These are phyloP conservation scores for Pseudocercospora fuligena DNA, from an alignment of 2,329 filamentous ascomycete species.

Conservation along the genomic window DNA sequence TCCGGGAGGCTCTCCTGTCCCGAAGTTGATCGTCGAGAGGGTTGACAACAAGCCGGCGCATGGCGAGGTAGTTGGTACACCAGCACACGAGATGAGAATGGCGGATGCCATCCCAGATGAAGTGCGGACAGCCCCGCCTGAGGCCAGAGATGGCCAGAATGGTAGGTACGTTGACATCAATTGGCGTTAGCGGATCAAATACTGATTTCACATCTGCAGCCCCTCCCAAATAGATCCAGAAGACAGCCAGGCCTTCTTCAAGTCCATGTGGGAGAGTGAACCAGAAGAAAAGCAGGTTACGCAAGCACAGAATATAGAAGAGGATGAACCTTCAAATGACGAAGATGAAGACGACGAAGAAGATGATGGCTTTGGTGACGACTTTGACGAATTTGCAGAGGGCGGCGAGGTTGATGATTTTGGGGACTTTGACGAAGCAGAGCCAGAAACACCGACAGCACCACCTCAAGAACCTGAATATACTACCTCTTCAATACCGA, in stretches of 20 bases:
- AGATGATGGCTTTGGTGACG: conserved; percentile 72
- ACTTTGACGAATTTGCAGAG: conserved; percentile 69
- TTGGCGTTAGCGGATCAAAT: not conserved
- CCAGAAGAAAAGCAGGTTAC: conserved; percentile 25
- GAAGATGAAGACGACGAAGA: conserved; percentile 66
- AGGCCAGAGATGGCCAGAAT: conserved; percentile 56
- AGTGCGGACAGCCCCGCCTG: conserved; percentile 55
- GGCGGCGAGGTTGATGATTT: conserved; percentile 54
- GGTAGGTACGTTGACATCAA: conserved; percentile 58
- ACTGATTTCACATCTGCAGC: conserved; percentile 18
- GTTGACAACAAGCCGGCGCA: conserved; percentile 62
- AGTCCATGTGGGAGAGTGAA: conserved; percentile 40
- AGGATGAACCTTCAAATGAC: conserved; percentile 56
- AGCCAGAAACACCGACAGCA: conserved; percentile 39
- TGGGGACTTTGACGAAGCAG: conserved; percentile 56
- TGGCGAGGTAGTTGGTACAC: conserved; percentile 66
- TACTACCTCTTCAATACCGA: conserved; percentile 41
- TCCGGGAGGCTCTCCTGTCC: conserved; percentile 59
- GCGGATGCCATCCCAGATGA: conserved; percentile 65
- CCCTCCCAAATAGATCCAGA: conserved; percentile 44
- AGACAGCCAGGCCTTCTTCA: conserved; percentile 40
- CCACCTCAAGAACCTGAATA: conserved; percentile 31
- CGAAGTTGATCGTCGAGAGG: conserved; percentile 65
- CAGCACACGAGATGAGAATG: conserved; percentile 60
- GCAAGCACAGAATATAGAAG: conserved; percentile 14